A percentile compares a stretch with the other conserved stretches of the same genome.
Evolutionary conservation across 805 yeast species (phyloP).

Genomic region (Saccharomyces jurei): DNA sequence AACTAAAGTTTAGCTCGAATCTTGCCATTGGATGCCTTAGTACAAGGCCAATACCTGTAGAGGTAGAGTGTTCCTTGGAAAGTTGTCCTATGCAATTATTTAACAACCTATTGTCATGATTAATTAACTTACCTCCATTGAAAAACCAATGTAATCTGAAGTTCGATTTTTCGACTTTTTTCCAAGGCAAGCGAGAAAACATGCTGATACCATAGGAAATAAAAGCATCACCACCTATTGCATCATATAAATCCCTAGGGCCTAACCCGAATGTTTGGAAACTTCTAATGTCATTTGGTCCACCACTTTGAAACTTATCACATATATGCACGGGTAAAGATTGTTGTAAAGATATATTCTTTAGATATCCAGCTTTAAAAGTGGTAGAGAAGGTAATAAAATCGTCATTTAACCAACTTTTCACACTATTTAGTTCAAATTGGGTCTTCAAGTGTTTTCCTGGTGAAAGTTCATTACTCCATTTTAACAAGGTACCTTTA

Average conservation of each 20-base stretch:
- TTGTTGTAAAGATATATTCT: constrained; percentile 29
- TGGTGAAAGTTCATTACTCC: constrained; percentile 39
- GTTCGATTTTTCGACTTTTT: constrained; percentile 36
- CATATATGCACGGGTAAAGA: constrained; percentile 44
- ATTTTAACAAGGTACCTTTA: constrained; percentile 35
- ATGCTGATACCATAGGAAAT: constrained; percentile 50
- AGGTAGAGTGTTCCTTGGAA: constrained; percentile 37
- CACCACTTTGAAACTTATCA: constrained; percentile 82
- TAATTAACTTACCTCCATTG: constrained; percentile 54
- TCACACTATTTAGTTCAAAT: constrained; percentile 25
- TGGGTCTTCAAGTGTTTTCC: constrained; percentile 22
- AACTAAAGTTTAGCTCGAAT: constrained; percentile 55
- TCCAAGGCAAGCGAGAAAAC: constrained; percentile 53
- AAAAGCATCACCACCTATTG: constrained; percentile 61
- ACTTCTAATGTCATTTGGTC: constrained; percentile 64
- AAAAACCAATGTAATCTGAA: constrained; percentile 56
- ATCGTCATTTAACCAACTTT: constrained; percentile 22
- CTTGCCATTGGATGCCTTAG: constrained; percentile 59
- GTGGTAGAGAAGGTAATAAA: constrained; percentile 41
- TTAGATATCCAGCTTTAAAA: constrained; percentile 49
- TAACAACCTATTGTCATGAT: constrained; percentile 22
- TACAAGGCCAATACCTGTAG: constrained; percentile 53
- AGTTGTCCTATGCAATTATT: constrained; percentile 23
- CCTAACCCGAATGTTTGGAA: constrained; percentile 63
- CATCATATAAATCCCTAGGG: constrained; percentile 44